Conservation (phyloP, 352 stramenopile genomes). For the Phytopythium chamaehyphon region DNA sequence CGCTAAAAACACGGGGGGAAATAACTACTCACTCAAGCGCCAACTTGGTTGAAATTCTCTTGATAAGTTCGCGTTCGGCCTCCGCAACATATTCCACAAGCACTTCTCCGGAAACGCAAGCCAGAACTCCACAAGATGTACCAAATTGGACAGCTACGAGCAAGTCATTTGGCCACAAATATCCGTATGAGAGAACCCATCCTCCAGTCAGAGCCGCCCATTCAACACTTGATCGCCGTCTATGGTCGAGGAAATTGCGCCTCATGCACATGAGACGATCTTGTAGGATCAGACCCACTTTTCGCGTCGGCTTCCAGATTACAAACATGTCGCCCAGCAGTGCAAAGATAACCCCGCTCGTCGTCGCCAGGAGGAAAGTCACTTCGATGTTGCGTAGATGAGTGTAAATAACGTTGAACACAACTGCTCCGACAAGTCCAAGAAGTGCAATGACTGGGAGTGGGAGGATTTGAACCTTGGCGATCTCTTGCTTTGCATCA, state of each 20-base stretch:
- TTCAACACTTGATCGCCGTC: constrained; percentile 51
- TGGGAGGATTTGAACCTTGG: constrained; percentile 70
- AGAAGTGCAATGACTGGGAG: constrained; percentile 81
- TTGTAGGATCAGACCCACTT: constrained; percentile 76
- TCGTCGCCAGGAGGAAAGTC: constrained; percentile 73
- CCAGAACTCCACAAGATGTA: constrained; percentile 61
- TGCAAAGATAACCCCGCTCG: constrained; percentile 72
- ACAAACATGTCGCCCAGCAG: constrained; percentile 83
- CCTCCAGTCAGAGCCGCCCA: constrained; percentile 42
- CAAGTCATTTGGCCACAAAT: constrained; percentile 65
- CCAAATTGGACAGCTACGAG: constrained; percentile 74
- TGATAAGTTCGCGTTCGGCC: constrained; percentile 59
- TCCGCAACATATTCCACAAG: constrained; percentile 59
- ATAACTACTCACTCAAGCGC: constrained; percentile 36
- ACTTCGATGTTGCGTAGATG: constrained; percentile 77
- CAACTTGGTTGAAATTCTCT: constrained; percentile 35
- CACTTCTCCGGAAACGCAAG: constrained; percentile 70
- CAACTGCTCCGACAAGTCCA: constrained; percentile 66
- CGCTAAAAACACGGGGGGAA: neutral
- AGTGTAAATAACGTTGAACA: constrained; percentile 89
- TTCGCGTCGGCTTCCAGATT: constrained; percentile 76
- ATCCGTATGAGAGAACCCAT: constrained; percentile 64
- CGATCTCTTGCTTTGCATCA: constrained; percentile 30
- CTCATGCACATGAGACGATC: constrained; percentile 67
- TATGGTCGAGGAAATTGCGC: constrained; percentile 54